A percentile compares a stretch with the other conserved stretches of the same genome.
phyloP scores from a whole-genome alignment of 192 early-diverging fungal species.

The Coemansia sp. region DNA sequence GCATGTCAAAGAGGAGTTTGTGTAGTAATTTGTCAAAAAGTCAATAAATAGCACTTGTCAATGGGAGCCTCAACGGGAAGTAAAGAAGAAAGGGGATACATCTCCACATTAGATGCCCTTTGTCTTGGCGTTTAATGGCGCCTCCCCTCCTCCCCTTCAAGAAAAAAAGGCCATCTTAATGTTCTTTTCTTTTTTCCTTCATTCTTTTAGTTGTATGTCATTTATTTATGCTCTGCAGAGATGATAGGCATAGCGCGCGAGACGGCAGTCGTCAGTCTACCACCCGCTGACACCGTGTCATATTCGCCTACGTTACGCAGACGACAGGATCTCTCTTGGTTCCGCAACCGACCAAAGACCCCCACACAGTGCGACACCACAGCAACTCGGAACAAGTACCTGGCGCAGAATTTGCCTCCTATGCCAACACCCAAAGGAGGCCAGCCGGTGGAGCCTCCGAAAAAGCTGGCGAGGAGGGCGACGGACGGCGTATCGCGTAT shows the following conservation, averaged over 20 bases:
- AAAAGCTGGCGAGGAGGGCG: background rate
- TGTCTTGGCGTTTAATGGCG: background rate
- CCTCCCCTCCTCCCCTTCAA: background rate
- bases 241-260: background rate
- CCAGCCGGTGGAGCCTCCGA: background rate
- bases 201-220: background rate
- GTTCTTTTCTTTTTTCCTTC: background rate
- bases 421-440: background rate
- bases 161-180: background rate
- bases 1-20: background rate
- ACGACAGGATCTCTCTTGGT: conserved; percentile 10
- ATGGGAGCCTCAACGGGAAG: background rate
- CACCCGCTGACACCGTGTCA: background rate
- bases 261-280: background rate
- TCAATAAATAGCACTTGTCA: background rate
- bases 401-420: conserved; percentile 1
- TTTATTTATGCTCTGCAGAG: background rate
- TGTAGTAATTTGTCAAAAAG: background rate
- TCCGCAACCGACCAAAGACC: conserved; percentile 8
- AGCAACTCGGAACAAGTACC: background rate
- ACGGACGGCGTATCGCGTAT: background rate
- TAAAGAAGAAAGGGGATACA: background rate
- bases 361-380: background rate
- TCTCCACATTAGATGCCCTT: background rate
- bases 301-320: background rate